A percentile compares a stretch with the other conserved stretches of the same genome.
These are phyloP conservation scores for Globisporangium mamillatum DNA, from an alignment of 352 stramenopile species.

Conservation along the genomic window DNA sequence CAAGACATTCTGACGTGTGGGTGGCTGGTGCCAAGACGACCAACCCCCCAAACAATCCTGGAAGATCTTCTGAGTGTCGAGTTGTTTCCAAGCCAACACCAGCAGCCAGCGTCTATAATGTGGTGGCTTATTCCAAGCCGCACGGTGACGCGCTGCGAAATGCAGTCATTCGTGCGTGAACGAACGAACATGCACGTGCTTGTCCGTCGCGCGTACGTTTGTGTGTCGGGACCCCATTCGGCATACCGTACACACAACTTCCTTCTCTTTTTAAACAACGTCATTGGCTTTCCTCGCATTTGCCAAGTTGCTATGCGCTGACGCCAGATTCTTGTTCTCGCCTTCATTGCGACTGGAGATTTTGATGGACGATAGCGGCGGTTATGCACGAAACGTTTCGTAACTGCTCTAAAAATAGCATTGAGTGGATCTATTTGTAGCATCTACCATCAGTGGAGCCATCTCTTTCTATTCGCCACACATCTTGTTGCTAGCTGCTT, in stretches of 20 bases:
- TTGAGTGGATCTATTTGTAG: neutral
- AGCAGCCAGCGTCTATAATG: neutral
- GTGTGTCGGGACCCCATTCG: neutral
- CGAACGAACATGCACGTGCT: neutral
- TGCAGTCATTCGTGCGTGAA: neutral
- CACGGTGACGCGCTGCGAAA: neutral
- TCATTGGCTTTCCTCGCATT: neutral
- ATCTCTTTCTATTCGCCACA: neutral
- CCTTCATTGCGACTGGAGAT: neutral
- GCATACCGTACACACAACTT: neutral
- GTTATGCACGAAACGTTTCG: neutral
- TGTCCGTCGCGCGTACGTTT: neutral
- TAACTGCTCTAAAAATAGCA: neutral
- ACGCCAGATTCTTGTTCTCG: neutral
- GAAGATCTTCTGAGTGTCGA: neutral
- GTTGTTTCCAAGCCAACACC: neutral
- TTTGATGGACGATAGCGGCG: neutral
- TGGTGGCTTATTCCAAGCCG: neutral
- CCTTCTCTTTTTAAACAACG: neutral
- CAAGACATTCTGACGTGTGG: neutral
- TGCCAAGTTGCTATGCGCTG: neutral
- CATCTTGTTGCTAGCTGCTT: neutral
- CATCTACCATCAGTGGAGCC: neutral
- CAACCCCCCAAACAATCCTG: neutral
- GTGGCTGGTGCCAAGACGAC: neutral